Evolutionary conservation across 768 basidiomycete genomes (phyloP).

Genomic region (Serendipita sp.): DNA sequence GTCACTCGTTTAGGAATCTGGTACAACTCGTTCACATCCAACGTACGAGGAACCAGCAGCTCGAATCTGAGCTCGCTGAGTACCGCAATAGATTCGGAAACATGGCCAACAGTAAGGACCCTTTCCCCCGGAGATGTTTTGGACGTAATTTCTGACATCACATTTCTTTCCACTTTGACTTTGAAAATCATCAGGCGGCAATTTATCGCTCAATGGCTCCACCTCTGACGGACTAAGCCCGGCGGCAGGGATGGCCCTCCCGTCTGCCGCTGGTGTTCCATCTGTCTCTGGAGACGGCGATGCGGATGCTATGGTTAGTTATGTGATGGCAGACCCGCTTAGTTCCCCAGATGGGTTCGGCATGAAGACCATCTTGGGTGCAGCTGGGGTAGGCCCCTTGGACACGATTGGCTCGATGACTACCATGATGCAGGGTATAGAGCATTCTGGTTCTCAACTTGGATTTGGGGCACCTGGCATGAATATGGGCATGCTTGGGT

Average conservation of each 20-base stretch:
- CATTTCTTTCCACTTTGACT: too few species aligned
- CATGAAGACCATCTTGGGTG: not conserved
- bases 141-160: not conserved
- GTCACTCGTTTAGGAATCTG: not conserved
- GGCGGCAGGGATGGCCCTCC: not conserved
- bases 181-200: not conserved
- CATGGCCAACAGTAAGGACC: not conserved
- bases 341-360: not conserved
- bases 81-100: constrained; percentile 1
- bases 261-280: not conserved
- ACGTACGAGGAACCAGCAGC: not conserved
- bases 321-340: not conserved
- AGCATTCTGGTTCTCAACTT: not conserved
- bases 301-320: not conserved
- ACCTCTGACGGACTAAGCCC: not conserved
- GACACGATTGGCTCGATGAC: not conserved
- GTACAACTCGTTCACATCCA: not conserved
- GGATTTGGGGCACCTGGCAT: not conserved
- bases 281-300: not conserved
- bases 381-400: not conserved
- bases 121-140: too few species aligned
- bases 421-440: not conserved
- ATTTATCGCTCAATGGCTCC: not conserved
- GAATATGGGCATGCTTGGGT: not conserved
- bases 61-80: constrained; percentile 1